phyloP scores from a whole-genome alignment of 805 yeast species.

The Kazachstania africana region DNA sequence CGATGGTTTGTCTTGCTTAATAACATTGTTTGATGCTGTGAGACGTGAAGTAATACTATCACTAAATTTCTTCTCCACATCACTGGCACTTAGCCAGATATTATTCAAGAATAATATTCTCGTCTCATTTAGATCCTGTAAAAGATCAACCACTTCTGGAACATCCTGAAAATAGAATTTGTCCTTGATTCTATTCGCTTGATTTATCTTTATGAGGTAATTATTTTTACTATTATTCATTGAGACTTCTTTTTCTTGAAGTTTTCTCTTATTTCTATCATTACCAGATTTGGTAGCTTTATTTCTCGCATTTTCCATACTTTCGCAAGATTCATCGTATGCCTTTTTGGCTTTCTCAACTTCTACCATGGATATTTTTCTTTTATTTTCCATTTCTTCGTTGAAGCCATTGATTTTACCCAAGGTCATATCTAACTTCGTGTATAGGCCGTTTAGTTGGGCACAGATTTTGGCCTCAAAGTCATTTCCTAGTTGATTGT shows the following conservation, averaged over 20 bases:
- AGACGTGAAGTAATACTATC: conserved; percentile 34
- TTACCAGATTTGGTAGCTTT: conserved; percentile 55
- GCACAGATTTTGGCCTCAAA: conserved; percentile 48
- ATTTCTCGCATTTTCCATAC: conserved; percentile 69
- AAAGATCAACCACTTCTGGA: conserved; percentile 77
- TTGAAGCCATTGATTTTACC: conserved; percentile 47
- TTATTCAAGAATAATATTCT: conserved; percentile 63
- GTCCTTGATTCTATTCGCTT: conserved; percentile 85
- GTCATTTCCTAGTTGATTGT: conserved; percentile 45
- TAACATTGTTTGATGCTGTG: conserved; percentile 39
- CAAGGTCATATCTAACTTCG: conserved; percentile 42
- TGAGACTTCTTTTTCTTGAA: conserved; percentile 52
- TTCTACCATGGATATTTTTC: conserved; percentile 22
- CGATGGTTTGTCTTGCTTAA: conserved; percentile 57
- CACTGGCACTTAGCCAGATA: conserved; percentile 49
- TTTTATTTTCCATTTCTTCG: conserved; percentile 39
- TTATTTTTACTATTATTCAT: conserved; percentile 86
- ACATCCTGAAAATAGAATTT: conserved; percentile 86
- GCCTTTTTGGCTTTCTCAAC: conserved; percentile 40
- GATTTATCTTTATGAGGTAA: conserved; percentile 67
- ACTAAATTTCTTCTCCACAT: conserved; percentile 46
- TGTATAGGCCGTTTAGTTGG: conserved; percentile 43
- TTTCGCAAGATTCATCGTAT: conserved; percentile 73
- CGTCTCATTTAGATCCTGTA: conserved; percentile 75
- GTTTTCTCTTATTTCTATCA: conserved; percentile 36